Base-by-base conservation (phyloP, 495 filamentous ascomycete genomes). In the Penicillium argentinense region DNA sequence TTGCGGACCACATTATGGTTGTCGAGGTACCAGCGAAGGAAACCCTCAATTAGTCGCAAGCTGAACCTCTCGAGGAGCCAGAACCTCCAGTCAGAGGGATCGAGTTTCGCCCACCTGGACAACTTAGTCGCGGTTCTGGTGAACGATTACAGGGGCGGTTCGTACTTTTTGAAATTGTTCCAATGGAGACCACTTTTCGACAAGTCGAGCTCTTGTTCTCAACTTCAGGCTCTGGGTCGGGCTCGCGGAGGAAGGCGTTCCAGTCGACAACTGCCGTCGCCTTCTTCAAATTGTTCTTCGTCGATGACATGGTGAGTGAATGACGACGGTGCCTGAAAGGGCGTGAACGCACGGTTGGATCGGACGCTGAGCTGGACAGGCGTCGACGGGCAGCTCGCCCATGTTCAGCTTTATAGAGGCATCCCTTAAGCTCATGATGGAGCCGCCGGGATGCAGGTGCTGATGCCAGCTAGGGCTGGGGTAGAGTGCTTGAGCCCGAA, bases 21-120 rank as follows among this genome's bases (percentile, higher is more conserved):
- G 24, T 40, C 19, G 26, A 47, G 45, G 37, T 47, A 47, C 24
- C 19, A 47, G 17, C 34, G 26, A 32, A 47, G 36, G 18, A 47
- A 47, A 30, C 45, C 45, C 19, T 47, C 26, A 33, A 47, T 25
- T 18, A 47, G 24, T 23, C 19, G 21, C 18, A 47, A 47, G 17
- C 14, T 40, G 26, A 47, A 40, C 12, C 32, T 32, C 25, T 47
- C 27, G 36, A 39, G 45, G 22, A 43, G 25, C 40, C 40, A 43
- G 27, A 43, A 43, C 40, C 18, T 25, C 36, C 25, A 33, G 19
- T 47, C 37, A 9, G 32, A 30, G 3, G 17, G 42, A 34, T 38
- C 17, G 21, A 45, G 42, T 28, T 45, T n/a, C 24, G 42, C 27
- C 30, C 21, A 45, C 23, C 42, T 45, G 22, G 29, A 27, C 6